Base-by-base conservation (phyloP, 768 basidiomycete genomes). In the Aureoboletus auriporus region DNA sequence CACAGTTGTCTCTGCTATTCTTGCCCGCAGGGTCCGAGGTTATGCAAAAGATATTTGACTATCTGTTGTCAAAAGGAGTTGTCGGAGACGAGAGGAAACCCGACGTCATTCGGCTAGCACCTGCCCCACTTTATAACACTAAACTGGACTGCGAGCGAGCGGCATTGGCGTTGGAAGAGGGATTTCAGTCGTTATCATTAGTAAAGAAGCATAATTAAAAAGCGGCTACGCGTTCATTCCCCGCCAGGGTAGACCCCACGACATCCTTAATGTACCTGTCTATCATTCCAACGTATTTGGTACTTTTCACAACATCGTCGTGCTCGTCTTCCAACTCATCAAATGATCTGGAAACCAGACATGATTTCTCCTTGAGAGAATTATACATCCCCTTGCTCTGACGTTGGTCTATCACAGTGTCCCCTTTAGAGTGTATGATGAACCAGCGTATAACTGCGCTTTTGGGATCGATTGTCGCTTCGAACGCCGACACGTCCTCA, bases 81-180 rank as follows among this genome's bases (percentile, higher is more conserved):
- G 77, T 96, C 44, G 94, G 91, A 9, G 96, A 99, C 68, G 90
- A 95, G 67, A 74, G 96, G 60, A 72, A 83, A 59, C 95, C 96
- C 26, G 87, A 92, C 61, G 91, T 98, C 43, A 93, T 99, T 57
- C 79, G 96, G 9, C 70, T 98, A 39, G 80, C 92, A 52, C 93
- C 94, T 40, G 76, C 77, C 13, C 87, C 94, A 30, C 70, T 98
- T 63, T 99, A 97, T 68, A 96, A 87, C 64, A 84, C 85, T 11
- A 73, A 83, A 56, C 69, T 72, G 55, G 96, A 99, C 57, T 87
- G 87, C 52, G 77, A 87, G 58, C 69, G 74, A 46, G 89, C 84
- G 10, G 89, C 78, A 12, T 65, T 66, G 50, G 78, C 75, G 49
- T 62, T 97, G 23, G 84, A 92, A 44, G 71, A 78, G 47, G 81